Conservation (phyloP, 768 basidiomycete genomes). For the Basidioascus undulatus region DNA sequence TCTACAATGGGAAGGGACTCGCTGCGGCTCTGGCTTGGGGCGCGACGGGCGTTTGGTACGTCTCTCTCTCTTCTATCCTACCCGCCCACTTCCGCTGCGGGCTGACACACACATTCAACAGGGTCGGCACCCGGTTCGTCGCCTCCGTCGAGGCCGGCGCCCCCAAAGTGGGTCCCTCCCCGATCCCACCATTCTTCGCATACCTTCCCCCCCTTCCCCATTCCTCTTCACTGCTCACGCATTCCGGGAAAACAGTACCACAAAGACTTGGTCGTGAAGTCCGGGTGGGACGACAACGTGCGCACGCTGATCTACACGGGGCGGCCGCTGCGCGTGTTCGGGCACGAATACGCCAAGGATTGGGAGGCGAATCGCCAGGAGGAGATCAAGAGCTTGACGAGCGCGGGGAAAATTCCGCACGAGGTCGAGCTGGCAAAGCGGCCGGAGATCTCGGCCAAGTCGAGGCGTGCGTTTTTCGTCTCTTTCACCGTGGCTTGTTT, state of each 20-base stretch:
- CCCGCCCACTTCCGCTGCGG: background rate
- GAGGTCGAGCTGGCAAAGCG: constrained; percentile 47
- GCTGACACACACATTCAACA: background rate
- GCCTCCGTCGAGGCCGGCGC: constrained; percentile 58
- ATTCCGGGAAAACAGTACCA: background rate
- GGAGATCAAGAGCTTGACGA: constrained; percentile 62
- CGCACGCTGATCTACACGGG: constrained; percentile 64
- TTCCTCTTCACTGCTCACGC: too few relatives aligned
- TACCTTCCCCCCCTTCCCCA: background rate
- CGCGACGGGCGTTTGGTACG: constrained; percentile 53
- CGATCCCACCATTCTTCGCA: background rate
- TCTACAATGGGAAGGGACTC: constrained; percentile 24
- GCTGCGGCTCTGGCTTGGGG: constrained; percentile 58
- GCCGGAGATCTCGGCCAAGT: constrained; percentile 58
- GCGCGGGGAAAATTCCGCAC: constrained; percentile 58
- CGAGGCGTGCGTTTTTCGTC: too few relatives aligned
- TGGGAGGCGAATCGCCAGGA: constrained; percentile 54
- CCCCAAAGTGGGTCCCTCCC: constrained; percentile 23
- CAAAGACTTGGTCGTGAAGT: constrained; percentile 5
- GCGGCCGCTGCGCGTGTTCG: constrained; percentile 60
- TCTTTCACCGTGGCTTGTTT: too few relatives aligned
- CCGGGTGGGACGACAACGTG: constrained; percentile 43
- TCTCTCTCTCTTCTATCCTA: background rate
- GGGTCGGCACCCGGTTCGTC: constrained; percentile 58
- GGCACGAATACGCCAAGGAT: constrained; percentile 46